These are phyloP conservation scores for Geotrichum klebahnii DNA, from an alignment of 1,139 yeast species.

Conservation along the genomic window DNA sequence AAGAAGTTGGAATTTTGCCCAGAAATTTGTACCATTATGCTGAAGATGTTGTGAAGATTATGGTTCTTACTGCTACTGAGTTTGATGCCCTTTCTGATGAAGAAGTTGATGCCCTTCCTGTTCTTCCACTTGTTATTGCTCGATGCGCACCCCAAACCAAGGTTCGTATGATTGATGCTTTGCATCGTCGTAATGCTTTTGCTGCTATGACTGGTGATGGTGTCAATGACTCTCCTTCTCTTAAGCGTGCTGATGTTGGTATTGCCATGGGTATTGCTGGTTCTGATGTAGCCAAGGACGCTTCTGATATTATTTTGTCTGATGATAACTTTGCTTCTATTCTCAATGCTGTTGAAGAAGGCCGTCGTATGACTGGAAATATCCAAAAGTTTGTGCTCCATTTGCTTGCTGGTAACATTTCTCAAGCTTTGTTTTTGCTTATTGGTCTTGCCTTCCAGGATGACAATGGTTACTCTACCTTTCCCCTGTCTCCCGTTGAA, in stretches of 20 bases:
- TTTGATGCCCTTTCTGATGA: constrained; percentile 63
- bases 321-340: constrained; percentile 78
- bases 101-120: constrained; percentile 63
- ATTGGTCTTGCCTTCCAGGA: constrained; percentile 66
- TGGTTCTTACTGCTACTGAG: constrained; percentile 74
- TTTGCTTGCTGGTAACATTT: constrained; percentile 71
- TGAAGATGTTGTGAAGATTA: constrained; percentile 55
- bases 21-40: constrained; percentile 60
- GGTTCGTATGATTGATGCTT: constrained; percentile 77
- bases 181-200: constrained; percentile 65
- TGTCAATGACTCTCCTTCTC: constrained; percentile 77
- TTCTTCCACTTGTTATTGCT: constrained; percentile 73
- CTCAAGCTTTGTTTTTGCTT: constrained; percentile 68
- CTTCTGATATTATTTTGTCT: constrained; percentile 67
- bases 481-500: constrained; percentile 76
- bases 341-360: constrained; percentile 75
- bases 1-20: constrained; percentile 81
- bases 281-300: constrained; percentile 78
- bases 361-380: constrained; percentile 75
- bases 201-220: constrained; percentile 91
- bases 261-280: constrained; percentile 85
- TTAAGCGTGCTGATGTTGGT: constrained; percentile 78
- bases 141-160: constrained; percentile 84
- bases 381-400: constrained; percentile 81
- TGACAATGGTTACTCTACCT: constrained; percentile 55